These are phyloP conservation scores for Pichia sp. DNA, from an alignment of 1,139 yeast genomes.

Conservation along the genomic window DNA sequence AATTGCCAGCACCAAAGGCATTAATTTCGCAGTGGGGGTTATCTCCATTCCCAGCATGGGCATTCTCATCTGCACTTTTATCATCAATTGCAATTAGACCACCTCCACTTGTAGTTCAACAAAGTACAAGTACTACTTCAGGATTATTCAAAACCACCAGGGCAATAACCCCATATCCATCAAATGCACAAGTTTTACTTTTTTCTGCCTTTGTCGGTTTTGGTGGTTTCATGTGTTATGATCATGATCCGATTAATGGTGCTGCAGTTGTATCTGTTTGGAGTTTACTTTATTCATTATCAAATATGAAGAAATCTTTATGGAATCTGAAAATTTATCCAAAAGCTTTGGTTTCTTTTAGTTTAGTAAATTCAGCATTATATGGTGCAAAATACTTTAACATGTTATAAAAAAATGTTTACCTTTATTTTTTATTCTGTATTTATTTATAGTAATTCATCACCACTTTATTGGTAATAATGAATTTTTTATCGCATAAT, in stretches of 20 bases:
- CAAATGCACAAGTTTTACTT: constrained; percentile 38
- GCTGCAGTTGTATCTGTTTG: constrained; percentile 86
- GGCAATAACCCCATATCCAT: constrained; percentile 31
- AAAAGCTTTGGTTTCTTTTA: constrained; percentile 48
- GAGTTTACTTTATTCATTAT: constrained; percentile 70
- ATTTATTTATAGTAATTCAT: constrained; percentile 8
- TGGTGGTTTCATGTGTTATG: constrained; percentile 77
- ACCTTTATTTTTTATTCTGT: too few species aligned
- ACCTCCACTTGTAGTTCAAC: constrained; percentile 10
- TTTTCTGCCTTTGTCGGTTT: constrained; percentile 69
- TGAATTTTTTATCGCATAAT: constrained; percentile 43
- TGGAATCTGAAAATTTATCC: constrained; percentile 52
- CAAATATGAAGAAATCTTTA: constrained; percentile 61
- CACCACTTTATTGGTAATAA: constrained; percentile 72
- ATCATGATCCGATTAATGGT: constrained; percentile 77
- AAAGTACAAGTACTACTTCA: constrained; percentile 9
- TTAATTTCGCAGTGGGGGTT: constrained; percentile 8
- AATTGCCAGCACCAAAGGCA: neutral
- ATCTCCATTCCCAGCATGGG: constrained; percentile 52
- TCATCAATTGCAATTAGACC: constrained; percentile 40
- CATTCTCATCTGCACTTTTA: constrained; percentile 37
- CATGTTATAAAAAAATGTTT: constrained; percentile 1
- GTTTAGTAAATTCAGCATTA: constrained; percentile 53
- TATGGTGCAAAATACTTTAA: constrained; percentile 45
- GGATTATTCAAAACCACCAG: neutral